phyloP scores from a whole-genome alignment of 2,329 filamentous ascomycete genomes.

The Coleophoma cylindrospora region DNA sequence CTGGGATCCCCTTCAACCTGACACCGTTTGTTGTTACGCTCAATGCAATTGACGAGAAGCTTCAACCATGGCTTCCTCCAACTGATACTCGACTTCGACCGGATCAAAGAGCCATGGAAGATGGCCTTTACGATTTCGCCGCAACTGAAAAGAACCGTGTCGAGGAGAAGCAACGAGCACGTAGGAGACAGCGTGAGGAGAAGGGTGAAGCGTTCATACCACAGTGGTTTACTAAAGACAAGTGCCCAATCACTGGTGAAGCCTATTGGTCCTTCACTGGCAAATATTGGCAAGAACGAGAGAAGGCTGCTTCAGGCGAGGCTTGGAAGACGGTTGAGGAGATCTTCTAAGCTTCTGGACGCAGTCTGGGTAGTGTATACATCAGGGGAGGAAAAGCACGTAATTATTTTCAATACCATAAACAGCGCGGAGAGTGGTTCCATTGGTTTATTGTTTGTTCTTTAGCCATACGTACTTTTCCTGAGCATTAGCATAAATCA shows the following conservation, averaged over 20 bases:
- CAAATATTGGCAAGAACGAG: conserved; percentile 76
- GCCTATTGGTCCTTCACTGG: conserved; percentile 86
- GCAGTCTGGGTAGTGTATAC: too few relatives aligned
- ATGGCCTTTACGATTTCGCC: conserved; percentile 92
- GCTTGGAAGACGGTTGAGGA: conserved; percentile 29
- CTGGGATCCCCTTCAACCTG: conserved; percentile 90
- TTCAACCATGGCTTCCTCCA: conserved; percentile 73
- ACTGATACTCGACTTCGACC: conserved; percentile 91
- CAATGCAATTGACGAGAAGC: conserved; percentile 84
- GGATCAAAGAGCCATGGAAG: conserved; percentile 97
- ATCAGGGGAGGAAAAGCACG: too few relatives aligned
- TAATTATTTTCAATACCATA: too few relatives aligned
- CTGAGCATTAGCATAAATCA: too few relatives aligned
- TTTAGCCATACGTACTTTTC: too few relatives aligned
- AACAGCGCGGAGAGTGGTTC: too few relatives aligned
- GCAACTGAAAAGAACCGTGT: conserved; percentile 91
- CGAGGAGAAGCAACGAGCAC: conserved; percentile 83
- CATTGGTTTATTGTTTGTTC: too few relatives aligned
- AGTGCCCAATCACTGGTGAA: conserved; percentile 77
- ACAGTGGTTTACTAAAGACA: conserved; percentile 75
- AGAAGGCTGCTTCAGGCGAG: conserved; percentile 18
- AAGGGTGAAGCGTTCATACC: conserved; percentile 77
- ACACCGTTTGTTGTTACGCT: conserved; percentile 94
- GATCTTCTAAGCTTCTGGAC: conserved; percentile 22
- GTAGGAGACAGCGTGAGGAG: conserved; percentile 67